Base-by-base conservation (phyloP, 108 stramenopile species). In the Discostella stelligeroides region DNA sequence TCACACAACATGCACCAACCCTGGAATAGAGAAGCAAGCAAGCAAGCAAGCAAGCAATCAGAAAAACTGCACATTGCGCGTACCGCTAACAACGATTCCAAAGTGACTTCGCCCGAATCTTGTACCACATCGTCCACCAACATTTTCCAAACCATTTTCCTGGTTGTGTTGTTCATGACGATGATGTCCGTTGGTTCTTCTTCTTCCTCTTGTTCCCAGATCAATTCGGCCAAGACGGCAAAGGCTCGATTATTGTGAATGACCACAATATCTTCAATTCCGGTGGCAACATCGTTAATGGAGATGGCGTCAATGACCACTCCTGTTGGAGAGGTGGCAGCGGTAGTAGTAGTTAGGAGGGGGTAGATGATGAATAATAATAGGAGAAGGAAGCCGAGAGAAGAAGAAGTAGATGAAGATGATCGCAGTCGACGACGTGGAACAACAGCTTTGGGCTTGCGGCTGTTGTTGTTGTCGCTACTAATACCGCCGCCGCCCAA, bases 81-180 rank as follows among this genome's bases (percentile, higher is more conserved):
- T 14, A 56, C 55, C 39, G 68, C 74, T 17, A 38, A n/a, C n/a
- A n/a, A n/a, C n/a, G n/a, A n/a, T n/a, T n/a, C 47, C 60, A 75
- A 63, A 18, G 68, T 50, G 49, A 75, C 28, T 9, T 48, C 25
- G 39, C 68, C 74, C 40, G 47, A 30, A 13, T 10, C 60, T 29
- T 53, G 0, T 9, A 40, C n/a, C 15, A 47, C 42, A 5, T 58
- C 74, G 43, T 69, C 41, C 3, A 68, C 60, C 25, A 15, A 60
- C 67, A 69, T 61, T 28, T 59, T 24, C 40, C 64, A 73, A 13
- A 15, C 18, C n/a, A 73, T 25, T 1, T 12, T 15, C 34, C 65
- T 73, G 56, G 47, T 46, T n/a, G 72, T 65, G 34, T 45, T 24
- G 1, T n/a, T n/a, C n/a, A n/a, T 61, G 27, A 43, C 28, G 53